Evolutionary conservation across 768 basidiomycete species (phyloP), one percentile per base, ranked within the genome.

Genomic region (Tricholoma saponaceum): DNA sequence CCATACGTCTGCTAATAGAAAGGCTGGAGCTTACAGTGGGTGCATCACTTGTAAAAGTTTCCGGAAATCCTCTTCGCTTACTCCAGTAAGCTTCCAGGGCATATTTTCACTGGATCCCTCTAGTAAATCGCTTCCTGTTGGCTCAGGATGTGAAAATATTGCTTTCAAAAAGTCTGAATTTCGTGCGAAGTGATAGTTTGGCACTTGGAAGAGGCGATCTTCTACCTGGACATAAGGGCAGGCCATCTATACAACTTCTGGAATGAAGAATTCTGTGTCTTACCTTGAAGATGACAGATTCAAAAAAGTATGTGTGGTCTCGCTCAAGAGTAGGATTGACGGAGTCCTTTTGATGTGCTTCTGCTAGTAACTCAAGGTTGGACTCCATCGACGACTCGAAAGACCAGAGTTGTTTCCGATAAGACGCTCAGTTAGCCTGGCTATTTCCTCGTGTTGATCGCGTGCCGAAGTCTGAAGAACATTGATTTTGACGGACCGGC

Each of bases 171-270:
- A 10, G 41, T 43, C 41, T 22, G 20, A 69, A n/a, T 64, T 55
- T 7, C 61, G 47, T 18, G 58, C 63, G 28, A 73, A 69, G 32
- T 59, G 58, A 39, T 62, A 58, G 10, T 63, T 62, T 13, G 70
- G 72, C 5, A 72, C 66, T 53, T 64, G 67, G 58, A 70, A 72
- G n/a, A 71, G 51, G 12, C 39, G 26, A 44, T 62, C 60, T 54
- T 69, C 69, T 33, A 70, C 69, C 71, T 69, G 37, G 5, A 20
- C 23, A 12, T 18, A 18, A 6, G n/a, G 2, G 5, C 41, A 2
- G 16, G 5, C 7, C 3, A 5, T 35, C 35, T 35, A 2, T 35
- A 35, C 35, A 14, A 32, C 30, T 10, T 32, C 2, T 35, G 2
- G 2, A 35, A 35, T 10, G 30, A 32, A 13, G 13, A 5, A 16